Evolutionary conservation across 2,329 filamentous ascomycete species (phyloP), one percentile per base, ranked within the genome.

Genomic region (Ophiostoma sp.): DNA sequence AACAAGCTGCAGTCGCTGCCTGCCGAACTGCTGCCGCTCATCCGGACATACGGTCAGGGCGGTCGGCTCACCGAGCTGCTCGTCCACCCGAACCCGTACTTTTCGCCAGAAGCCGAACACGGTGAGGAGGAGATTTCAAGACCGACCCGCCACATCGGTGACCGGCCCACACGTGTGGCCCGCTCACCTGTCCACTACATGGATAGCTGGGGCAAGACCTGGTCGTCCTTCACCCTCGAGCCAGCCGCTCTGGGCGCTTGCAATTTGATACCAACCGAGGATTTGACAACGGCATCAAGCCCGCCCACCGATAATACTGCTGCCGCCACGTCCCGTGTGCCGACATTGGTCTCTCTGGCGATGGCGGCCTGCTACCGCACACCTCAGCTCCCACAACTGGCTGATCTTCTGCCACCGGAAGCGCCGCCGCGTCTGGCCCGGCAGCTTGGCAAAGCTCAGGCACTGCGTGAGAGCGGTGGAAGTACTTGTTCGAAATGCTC

Each of bases 11-110:
- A 83, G 7, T 87, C 83, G 74, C 83, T 94, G 0, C 92, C 92
- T 0, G 87, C 84, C 72, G 90, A 92, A 78, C 81, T 93, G 0
- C 82, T 93, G 0, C 80, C 86, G 31, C 82, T 93, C 1, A 80
- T 92, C 25, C 52, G 19, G 22, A 36, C 57, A 3, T 48, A 17
- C 4, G 80, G 82, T 42, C 78, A 80, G 11, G 78, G 81, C 0
- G 80, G 82, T 63, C 84, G 83, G 25, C 82, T 92, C n/a, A 79
- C 80, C 15, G 83, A 84, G 4, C 80, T 93, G n/a, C 83, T 83
- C 33, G 76, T 91, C 2, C 86, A 89, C 72, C 90, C 91, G 0
- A 93, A 93, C 77, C 88, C 88, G 0, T 90, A 92, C 74, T 82
- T 86, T 72, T 81, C 85, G 70, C 78, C 76, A 1, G 36, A 72